phyloP scores from a whole-genome alignment of 2,329 filamentous ascomycete species.

The Alternaria ventricosa region DNA sequence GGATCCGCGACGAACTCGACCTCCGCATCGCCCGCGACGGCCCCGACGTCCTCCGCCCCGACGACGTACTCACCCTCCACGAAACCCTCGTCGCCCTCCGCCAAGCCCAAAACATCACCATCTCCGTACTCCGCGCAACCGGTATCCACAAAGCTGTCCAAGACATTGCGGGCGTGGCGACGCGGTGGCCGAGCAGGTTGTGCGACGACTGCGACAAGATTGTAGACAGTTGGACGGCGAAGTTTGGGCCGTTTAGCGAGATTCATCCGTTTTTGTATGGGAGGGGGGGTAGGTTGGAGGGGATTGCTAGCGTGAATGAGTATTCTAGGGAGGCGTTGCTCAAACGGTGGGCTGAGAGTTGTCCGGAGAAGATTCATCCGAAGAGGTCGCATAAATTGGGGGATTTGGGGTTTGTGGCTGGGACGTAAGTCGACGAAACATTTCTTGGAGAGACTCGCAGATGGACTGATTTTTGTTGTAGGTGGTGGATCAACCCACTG shows the following conservation, averaged over 20 bases:
- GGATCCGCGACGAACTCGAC: slow-evolving; percentile 59
- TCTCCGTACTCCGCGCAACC: slow-evolving; percentile 49
- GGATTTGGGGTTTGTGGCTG: slow-evolving; percentile 54
- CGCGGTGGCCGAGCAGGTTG: slow-evolving; percentile 55
- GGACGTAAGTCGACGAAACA: slow-evolving; percentile 47
- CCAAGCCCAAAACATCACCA: slow-evolving; percentile 32
- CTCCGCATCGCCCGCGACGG: slow-evolving; percentile 54
- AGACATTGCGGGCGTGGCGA: slow-evolving; percentile 53
- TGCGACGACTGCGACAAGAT: slow-evolving; percentile 55
- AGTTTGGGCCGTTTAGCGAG: slow-evolving; percentile 48
- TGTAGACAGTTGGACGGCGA: slow-evolving; percentile 47
- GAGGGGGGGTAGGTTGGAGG: slow-evolving; percentile 52
- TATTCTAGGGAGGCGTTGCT: slow-evolving; percentile 48
- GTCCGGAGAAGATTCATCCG: slow-evolving; percentile 38
- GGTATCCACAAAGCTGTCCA: slow-evolving; percentile 56
- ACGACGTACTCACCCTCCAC: slow-evolving; percentile 54
- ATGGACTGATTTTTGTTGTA: slow-evolving; percentile 30
- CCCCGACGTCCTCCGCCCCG: slow-evolving; percentile 49
- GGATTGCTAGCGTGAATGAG: slow-evolving; percentile 49
- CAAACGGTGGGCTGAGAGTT: slow-evolving; percentile 39
- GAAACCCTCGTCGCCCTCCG: slow-evolving; percentile 46
- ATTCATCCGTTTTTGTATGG: slow-evolving; percentile 53
- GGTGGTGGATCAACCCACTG: slow-evolving; percentile 59
- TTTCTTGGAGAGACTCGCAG: neutral
- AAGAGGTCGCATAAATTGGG: slow-evolving; percentile 47